phyloP scores from a whole-genome alignment of 768 basidiomycete genomes.

The Boletus reticulatus region DNA sequence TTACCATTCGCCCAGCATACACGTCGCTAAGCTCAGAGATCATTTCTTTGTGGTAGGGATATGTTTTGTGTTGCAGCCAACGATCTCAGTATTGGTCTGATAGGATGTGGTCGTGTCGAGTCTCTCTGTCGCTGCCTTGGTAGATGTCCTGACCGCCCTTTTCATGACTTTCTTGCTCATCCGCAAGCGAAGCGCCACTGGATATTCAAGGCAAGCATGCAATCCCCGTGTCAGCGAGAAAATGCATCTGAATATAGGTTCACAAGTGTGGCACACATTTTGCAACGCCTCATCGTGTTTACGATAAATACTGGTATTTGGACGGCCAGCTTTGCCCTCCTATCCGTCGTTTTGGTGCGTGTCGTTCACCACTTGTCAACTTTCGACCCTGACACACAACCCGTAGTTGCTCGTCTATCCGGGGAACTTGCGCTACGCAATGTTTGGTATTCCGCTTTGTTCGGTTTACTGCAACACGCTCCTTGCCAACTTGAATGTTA shows the following conservation, averaged over 20 bases:
- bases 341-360: slow-evolving; percentile 11
- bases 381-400: not conserved
- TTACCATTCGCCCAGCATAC: too few species aligned
- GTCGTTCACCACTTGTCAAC: too few species aligned
- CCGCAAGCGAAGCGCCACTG: not conserved
- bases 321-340: slow-evolving; percentile 41
- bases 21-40: too few species aligned
- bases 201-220: not conserved
- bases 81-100: not conserved
- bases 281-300: slow-evolving; percentile 14
- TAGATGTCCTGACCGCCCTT: slow-evolving; percentile 12
- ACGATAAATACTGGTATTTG: slow-evolving; percentile 37
- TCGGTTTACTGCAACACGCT: slow-evolving; percentile 6
- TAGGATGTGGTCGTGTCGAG: not conserved
- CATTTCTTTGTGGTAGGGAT: not conserved
- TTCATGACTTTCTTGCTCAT: slow-evolving; percentile 9
- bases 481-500: not conserved
- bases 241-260: not conserved
- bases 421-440: not conserved
- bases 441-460: slow-evolving; percentile 4
- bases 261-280: slow-evolving; percentile 1
- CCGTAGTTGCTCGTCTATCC: not conserved
- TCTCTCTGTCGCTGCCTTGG: not conserved
- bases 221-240: too few species aligned
- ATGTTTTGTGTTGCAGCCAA: not conserved